Percentiles rank a stretch among this genome's conserved stretches.
Conservation (phyloP, 2,329 filamentous ascomycete species). For the Fonsecaea nubica region DNA sequence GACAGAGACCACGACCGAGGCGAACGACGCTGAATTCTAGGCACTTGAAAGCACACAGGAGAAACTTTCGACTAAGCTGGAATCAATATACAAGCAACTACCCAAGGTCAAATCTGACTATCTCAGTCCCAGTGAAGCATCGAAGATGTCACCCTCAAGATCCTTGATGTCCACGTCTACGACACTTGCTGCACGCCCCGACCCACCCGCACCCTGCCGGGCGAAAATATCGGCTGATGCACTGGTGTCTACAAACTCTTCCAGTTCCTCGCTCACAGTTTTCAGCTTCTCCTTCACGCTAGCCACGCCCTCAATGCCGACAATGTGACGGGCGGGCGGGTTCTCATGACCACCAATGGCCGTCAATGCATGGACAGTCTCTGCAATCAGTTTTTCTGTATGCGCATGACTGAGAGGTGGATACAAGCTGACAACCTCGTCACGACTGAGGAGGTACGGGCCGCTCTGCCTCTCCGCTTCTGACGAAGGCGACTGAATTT, state of each 20-base stretch:
- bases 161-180: conserved; percentile 32
- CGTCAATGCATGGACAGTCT: conserved; percentile 88
- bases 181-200: conserved; percentile 23
- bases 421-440: conserved; percentile 70
- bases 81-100: background rate
- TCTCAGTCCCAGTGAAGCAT: conserved; percentile 24
- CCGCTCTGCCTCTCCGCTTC: conserved; percentile 39
- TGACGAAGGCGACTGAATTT: conserved; percentile 37
- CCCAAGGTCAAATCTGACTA: background rate
- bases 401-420: conserved; percentile 72
- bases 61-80: background rate
- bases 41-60: background rate
- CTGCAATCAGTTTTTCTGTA: conserved; percentile 76
- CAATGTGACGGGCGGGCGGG: conserved; percentile 90
- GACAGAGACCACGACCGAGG: conserved; percentile 24
- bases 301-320: conserved; percentile 83
- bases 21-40: conserved; percentile 9
- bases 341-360: conserved; percentile 96
- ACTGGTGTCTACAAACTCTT: conserved; percentile 93
- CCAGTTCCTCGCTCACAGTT: conserved; percentile 92
- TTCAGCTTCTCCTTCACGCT: conserved; percentile 96
- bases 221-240: conserved; percentile 71
- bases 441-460: conserved; percentile 35
- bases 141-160: conserved; percentile 30
- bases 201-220: conserved; percentile 17